Base-by-base conservation (phyloP, 1,284 basidiomycete species). In the Phellopilus nigrolimitatus region DNA sequence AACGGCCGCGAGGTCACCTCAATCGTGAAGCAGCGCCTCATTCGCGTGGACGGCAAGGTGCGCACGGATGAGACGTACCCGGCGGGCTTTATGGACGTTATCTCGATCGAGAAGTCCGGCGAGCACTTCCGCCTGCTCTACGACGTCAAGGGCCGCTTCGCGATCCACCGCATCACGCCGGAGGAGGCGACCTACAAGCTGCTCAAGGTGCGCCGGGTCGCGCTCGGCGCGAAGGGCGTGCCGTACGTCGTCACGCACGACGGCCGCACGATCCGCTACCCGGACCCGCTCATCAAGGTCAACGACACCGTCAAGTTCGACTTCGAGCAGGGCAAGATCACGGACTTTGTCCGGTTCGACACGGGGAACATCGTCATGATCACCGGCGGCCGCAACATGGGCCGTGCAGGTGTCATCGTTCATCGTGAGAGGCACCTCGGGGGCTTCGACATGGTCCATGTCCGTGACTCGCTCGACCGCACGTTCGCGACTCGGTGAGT, bases 71-170 rank as follows among this genome's bases (percentile, higher is more conserved):
- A 88, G 63, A 97, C 91, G 65, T 99, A 85, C 82, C 95, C 95
- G 59, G 81, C 95, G 64, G 95, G 95, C 60, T 99, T 97, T 84
- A 88, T 88, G 92, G 94, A 99, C 72, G 95, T 98, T 57, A 81
- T 99, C 69, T 84, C 92, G 55, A 92, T 99, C 62, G 97, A 99
- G 75, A 95, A 95, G 73, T 98, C 95, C 44, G 92, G 91, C 73
- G 95, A 99, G 76, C 89, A 98, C 80, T 99, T 99, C 89, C 95
- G 95, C 71, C 84, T 99, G 62, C 81, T 99, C 47, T 99, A 99
- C 81, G 97, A 99, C 69, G 85, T 97, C 73, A 99, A 99, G 81
- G 94, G 95, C 62, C 95, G 95, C 64, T 99, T 99, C 80, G 91
- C 94, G 60, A 95, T 99, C 72, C 95, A 99, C 83, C 93, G 97